phyloP scores from a whole-genome alignment of 1,284 basidiomycete genomes.

The Tilletia caries region DNA sequence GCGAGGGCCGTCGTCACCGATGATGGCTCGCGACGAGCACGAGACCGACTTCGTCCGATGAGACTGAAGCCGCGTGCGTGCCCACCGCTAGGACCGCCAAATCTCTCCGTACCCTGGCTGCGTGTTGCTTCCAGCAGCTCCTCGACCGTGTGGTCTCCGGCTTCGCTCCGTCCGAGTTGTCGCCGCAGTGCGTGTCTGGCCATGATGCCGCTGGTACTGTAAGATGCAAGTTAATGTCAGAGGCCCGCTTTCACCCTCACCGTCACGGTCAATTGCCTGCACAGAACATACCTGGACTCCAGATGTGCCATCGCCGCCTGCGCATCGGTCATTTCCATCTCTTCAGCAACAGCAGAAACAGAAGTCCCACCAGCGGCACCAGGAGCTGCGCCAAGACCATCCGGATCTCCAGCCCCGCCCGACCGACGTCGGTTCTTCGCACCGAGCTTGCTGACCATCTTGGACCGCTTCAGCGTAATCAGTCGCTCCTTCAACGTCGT shows the following conservation, averaged over 20 bases:
- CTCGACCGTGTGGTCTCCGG: not conserved
- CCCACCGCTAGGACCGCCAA: not conserved
- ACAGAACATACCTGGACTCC: not conserved
- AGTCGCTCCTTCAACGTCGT: constrained; percentile 29
- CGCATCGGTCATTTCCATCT: not conserved
- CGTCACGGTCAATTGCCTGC: too few relatives aligned
- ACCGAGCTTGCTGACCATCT: constrained; percentile 11
- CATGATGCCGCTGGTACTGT: constrained; percentile 2
- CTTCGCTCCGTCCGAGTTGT: constrained; percentile 4
- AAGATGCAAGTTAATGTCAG: not conserved
- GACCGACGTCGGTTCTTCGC: not conserved
- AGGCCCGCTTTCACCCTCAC: too few relatives aligned
- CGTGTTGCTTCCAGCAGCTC: constrained; percentile 3
- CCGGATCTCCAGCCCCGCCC: not conserved
- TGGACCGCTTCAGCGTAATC: not conserved
- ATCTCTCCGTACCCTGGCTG: not conserved
- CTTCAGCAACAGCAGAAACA: not conserved
- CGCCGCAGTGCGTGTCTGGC: constrained; percentile 4
- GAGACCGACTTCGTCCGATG: not conserved
- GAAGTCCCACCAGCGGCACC: not conserved
- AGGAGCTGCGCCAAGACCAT: not conserved
- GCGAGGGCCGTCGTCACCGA: not conserved
- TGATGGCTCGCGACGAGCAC: not conserved
- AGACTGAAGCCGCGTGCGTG: constrained; percentile 4
- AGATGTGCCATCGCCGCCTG: not conserved